Conservation (phyloP, 768 basidiomycete species). For the Sutorius australiensis region DNA sequence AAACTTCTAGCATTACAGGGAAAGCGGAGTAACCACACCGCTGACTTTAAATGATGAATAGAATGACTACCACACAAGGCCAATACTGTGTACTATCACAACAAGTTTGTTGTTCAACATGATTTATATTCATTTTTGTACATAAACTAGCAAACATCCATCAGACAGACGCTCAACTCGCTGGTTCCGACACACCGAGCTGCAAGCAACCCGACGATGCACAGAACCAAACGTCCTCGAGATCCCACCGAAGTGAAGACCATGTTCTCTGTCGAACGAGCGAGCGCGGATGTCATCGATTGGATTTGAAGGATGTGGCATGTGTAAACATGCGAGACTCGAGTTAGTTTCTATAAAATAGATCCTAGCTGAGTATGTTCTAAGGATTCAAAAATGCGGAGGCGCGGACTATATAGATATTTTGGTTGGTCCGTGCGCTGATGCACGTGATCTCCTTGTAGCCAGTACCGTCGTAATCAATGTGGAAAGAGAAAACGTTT, state of each 20-base stretch:
- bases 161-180: constrained; percentile 63
- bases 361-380: constrained; percentile 82
- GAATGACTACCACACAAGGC: too few species aligned
- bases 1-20: too few species aligned
- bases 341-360: constrained; percentile 77
- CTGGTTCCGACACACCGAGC: constrained; percentile 34
- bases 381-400: constrained; percentile 34
- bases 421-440: constrained; percentile 33
- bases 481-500: too few species aligned
- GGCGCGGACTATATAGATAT: constrained; percentile 32
- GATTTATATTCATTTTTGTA: too few species aligned
- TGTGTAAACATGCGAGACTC: constrained; percentile 78
- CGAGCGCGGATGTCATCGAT: constrained; percentile 63
- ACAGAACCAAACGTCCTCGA: constrained; percentile 64
- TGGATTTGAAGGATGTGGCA: constrained; percentile 70
- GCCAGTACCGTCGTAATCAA: too few species aligned
- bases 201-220: constrained; percentile 26
- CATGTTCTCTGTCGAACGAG: constrained; percentile 71
- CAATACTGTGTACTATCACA: too few species aligned
- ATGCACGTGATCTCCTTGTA: constrained; percentile 19
- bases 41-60: too few species aligned
- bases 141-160: constrained; percentile 36
- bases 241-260: constrained; percentile 32
- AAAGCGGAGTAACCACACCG: too few species aligned
- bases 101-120: too few species aligned